A percentile compares a stretch with the other conserved stretches of the same genome.
Conservation (phyloP, 208 protist species). For the Leishmania tropica region DNA sequence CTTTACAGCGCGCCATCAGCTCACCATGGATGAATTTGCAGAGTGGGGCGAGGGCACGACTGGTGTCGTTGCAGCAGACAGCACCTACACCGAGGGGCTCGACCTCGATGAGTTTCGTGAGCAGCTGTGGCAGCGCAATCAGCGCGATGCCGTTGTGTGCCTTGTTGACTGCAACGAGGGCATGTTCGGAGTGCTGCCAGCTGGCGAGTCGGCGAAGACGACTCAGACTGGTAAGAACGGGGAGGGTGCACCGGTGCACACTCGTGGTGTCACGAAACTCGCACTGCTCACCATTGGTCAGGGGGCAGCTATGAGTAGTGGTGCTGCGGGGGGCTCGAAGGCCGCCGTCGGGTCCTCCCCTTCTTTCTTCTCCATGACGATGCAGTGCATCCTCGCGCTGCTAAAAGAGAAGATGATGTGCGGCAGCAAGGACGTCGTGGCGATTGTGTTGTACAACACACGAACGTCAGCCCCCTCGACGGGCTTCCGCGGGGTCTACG, state of each 20-base stretch:
- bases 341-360: neutral
- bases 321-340: neutral
- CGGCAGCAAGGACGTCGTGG: constrained; percentile 57
- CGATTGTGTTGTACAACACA: constrained; percentile 83
- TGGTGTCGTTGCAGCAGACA: constrained; percentile 19
- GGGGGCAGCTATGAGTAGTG: neutral
- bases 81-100: constrained; percentile 14
- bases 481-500: constrained; percentile 63
- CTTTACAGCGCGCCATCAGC: neutral
- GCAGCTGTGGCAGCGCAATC: constrained; percentile 16
- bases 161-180: constrained; percentile 67
- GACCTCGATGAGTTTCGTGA: constrained; percentile 26
- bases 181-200: constrained; percentile 48
- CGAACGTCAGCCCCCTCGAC: constrained; percentile 29
- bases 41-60: constrained; percentile 58
- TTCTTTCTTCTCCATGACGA: constrained; percentile 41
- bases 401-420: constrained; percentile 71
- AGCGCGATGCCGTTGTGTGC: constrained; percentile 75
- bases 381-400: constrained; percentile 52
- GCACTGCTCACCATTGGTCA: neutral
- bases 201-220: neutral
- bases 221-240: neutral
- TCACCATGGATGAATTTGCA: constrained; percentile 42
- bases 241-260: neutral
- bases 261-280: neutral